phyloP scores from a whole-genome alignment of 257 asterid species.

The Salvia miltiorrhiza region DNA sequence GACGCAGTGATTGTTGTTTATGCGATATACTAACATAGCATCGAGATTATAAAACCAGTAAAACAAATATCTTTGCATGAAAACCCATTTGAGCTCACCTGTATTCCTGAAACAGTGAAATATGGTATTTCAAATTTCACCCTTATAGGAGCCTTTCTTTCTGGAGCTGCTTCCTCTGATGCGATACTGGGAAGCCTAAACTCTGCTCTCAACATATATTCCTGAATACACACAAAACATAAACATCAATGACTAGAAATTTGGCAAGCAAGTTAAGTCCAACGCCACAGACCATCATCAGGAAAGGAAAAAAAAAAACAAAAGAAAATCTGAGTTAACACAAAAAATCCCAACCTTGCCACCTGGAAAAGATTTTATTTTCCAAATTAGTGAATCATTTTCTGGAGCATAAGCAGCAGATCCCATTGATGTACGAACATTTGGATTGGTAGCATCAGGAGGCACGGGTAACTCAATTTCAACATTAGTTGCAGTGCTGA shows the following conservation, averaged over 20 bases:
- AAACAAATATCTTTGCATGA: neutral
- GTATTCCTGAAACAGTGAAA: slow-evolving; percentile 99
- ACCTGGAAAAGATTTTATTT: slow-evolving; percentile 98
- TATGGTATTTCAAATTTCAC: slow-evolving; percentile 99
- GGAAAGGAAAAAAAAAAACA: slow-evolving; percentile 1
- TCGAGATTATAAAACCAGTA: neutral
- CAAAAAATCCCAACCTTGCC: slow-evolving; percentile 66
- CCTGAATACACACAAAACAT: slow-evolving; percentile 42
- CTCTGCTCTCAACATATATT: slow-evolving; percentile 97
- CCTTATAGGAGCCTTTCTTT: slow-evolving; percentile 96
- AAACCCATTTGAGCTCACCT: slow-evolving; percentile 46
- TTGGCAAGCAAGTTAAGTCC: neutral
- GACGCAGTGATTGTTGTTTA: neutral
- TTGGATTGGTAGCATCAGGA: slow-evolving; percentile 93
- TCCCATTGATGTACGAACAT: slow-evolving; percentile 98
- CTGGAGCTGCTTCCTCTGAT: slow-evolving; percentile 82
- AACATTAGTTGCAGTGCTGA: slow-evolving; percentile 96
- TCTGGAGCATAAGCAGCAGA: slow-evolving; percentile 95
- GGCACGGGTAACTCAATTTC: slow-evolving; percentile 98
- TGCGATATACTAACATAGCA: neutral
- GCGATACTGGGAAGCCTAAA: slow-evolving; percentile 91
- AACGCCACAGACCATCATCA: neutral
- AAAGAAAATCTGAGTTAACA: neutral
- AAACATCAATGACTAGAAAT: neutral
- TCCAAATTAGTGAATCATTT: slow-evolving; percentile 89